A percentile compares a stretch with the other conserved stretches of the same genome.
phyloP scores from a whole-genome alignment of 2,329 filamentous ascomycete species.

The Pestalotiopsis sp. region DNA sequence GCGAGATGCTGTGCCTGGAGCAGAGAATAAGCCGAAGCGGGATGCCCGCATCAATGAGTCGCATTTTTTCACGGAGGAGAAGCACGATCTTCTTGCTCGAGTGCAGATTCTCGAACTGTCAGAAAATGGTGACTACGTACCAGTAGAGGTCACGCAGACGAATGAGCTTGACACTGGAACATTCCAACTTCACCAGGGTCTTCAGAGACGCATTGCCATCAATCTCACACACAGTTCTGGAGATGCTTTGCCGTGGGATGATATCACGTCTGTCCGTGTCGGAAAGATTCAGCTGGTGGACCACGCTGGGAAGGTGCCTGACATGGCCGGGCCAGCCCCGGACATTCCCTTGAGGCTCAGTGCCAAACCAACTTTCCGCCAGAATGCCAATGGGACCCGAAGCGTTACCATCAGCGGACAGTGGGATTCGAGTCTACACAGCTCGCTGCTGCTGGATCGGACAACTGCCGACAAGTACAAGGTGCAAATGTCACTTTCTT shows the following conservation, averaged over 20 bases:
- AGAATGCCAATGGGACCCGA: slow-evolving; percentile 87
- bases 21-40: slow-evolving; percentile 56
- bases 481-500: slow-evolving; percentile 83
- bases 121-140: slow-evolving; percentile 86
- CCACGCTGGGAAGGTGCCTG: slow-evolving; percentile 80
- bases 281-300: slow-evolving; percentile 85
- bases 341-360: slow-evolving; percentile 80
- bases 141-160: slow-evolving; percentile 89
- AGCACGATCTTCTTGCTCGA: slow-evolving; percentile 87
- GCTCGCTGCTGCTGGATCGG: slow-evolving; percentile 89
- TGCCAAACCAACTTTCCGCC: slow-evolving; percentile 76
- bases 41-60: slow-evolving; percentile 80
- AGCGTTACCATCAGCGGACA: slow-evolving; percentile 87
- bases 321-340: slow-evolving; percentile 71
- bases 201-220: slow-evolving; percentile 86
- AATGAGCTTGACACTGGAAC: slow-evolving; percentile 84
- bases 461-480: slow-evolving; percentile 91
- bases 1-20: slow-evolving; percentile 73
- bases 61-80: slow-evolving; percentile 91
- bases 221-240: slow-evolving; percentile 91
- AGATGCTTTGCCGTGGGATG: slow-evolving; percentile 85
- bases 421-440: slow-evolving; percentile 95
- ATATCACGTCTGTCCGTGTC: slow-evolving; percentile 75
- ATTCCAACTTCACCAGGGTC: slow-evolving; percentile 92
- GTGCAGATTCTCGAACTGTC: slow-evolving; percentile 90